phyloP scores from a whole-genome alignment of 2,329 filamentous ascomycete genomes.

The Aphanoascus verrucosus region DNA sequence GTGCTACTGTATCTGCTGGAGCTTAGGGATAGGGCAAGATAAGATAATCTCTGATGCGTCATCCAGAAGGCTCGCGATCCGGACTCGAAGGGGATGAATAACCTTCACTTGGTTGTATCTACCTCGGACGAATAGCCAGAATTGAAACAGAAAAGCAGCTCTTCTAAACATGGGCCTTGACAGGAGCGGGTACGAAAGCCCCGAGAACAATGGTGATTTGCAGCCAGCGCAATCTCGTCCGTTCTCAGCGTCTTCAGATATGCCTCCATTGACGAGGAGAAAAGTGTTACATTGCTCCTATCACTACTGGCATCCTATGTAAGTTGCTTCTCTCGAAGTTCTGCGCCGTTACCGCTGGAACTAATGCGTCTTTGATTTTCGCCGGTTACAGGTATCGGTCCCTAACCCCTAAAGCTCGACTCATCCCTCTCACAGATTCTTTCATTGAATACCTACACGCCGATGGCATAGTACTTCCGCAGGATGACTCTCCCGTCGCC shows the following conservation, averaged over 20 bases:
- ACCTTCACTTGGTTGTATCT: neutral
- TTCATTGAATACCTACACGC: slow-evolving; percentile 82
- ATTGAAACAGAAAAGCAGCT: neutral
- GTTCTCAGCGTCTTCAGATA: slow-evolving; percentile 29
- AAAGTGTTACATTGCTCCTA: slow-evolving; percentile 95
- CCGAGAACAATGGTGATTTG: neutral
- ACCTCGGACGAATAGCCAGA: neutral
- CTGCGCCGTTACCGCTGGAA: neutral
- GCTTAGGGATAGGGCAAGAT: neutral
- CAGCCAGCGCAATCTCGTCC: neutral
- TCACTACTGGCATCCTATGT: slow-evolving; percentile 78
- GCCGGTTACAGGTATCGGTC: slow-evolving; percentile 58
- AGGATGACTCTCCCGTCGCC: slow-evolving; percentile 31
- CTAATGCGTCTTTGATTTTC: slow-evolving; percentile 1
- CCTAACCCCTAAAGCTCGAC: slow-evolving; percentile 72
- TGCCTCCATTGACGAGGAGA: slow-evolving; percentile 70
- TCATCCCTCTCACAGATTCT: slow-evolving; percentile 62
- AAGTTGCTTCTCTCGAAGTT: slow-evolving; percentile 20
- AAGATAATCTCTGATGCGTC: neutral
- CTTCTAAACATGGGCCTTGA: neutral
- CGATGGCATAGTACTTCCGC: slow-evolving; percentile 76
- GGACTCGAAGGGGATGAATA: neutral
- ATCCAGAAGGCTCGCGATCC: neutral
- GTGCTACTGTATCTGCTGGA: too few species aligned
- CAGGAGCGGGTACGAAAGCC: neutral